Percentiles rank a stretch among this genome's conserved stretches.
Conservation (phyloP, 2,329 filamentous ascomycete species). For the Spiromastix sp. region DNA sequence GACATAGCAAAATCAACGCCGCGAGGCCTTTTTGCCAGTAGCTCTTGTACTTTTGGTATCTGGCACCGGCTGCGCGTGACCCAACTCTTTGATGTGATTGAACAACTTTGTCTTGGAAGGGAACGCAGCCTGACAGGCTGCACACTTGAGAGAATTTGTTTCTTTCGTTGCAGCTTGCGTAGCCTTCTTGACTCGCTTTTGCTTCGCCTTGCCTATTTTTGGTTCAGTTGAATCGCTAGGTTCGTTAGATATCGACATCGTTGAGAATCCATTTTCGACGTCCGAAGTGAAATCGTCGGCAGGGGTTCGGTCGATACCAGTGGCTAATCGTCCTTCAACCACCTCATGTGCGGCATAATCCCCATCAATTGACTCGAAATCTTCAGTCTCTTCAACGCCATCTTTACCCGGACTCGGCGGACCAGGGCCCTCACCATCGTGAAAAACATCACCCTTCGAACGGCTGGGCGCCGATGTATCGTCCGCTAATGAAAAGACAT, state of each 20-base stretch:
- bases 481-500: too few species aligned
- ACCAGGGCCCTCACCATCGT: too few species aligned
- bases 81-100: constrained; percentile 55
- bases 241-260: constrained; percentile 11
- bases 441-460: too few species aligned
- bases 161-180: constrained; percentile 20
- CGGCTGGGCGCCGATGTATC: too few species aligned
- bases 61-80: constrained; percentile 49
- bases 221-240: constrained; percentile 13
- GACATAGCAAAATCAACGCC: too few species aligned
- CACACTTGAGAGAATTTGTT: constrained; percentile 47
- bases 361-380: too few species aligned
- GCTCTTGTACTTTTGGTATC: constrained; percentile 1
- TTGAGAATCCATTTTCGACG: constrained; percentile 14
- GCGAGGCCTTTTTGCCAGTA: constrained; percentile 2
- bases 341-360: constrained; percentile 34
- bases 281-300: constrained; percentile 9
- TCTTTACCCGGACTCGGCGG: too few species aligned
- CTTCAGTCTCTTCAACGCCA: too few species aligned
- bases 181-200: constrained; percentile 42
- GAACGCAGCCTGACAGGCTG: constrained; percentile 68
- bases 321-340: constrained; percentile 29
- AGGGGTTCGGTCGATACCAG: constrained; percentile 11
- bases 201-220: constrained; percentile 43
- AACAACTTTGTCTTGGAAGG: constrained; percentile 64